Evolutionary conservation across 2,329 filamentous ascomycete genomes (phyloP).

Genomic region (Emmonsia crescens): DNA sequence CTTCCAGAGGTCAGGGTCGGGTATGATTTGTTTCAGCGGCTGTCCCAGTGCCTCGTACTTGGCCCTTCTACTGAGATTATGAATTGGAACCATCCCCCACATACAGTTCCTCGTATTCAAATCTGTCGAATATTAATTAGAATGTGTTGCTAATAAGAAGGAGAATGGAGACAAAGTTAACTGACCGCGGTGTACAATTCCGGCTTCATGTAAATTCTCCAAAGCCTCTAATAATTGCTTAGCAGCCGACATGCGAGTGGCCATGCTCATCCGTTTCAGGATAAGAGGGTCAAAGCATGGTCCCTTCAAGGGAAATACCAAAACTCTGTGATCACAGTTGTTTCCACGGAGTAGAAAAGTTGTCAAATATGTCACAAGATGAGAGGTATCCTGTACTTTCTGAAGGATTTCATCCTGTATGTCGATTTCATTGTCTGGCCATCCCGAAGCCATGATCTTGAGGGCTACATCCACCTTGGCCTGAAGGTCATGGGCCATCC

Average conservation of each 20-base stretch:
- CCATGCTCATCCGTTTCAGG: not conserved
- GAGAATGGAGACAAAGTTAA: not conserved
- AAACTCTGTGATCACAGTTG: conserved; percentile 11
- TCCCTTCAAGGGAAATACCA: not conserved
- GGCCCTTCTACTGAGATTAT: conserved; percentile 15
- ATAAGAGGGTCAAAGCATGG: not conserved
- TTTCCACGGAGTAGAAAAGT: conserved; percentile 15
- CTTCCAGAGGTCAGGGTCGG: conserved; percentile 17
- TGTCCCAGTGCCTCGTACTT: conserved; percentile 21
- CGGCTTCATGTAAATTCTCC: not conserved
- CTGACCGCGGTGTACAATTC: conserved; percentile 2
- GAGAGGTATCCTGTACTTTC: conserved; percentile 14
- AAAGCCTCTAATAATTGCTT: conserved; percentile 3
- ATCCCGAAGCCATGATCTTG: conserved; percentile 16
- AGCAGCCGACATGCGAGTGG: conserved; percentile 6
- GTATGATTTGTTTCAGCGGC: conserved; percentile 19
- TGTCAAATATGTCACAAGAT: conserved; percentile 14
- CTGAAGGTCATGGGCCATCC: conserved; percentile 18
- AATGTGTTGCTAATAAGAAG: not conserved
- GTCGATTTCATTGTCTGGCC: conserved; percentile 12
- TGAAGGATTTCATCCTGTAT: conserved; percentile 17
- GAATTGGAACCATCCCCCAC: conserved; percentile 19
- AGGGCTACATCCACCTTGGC: conserved; percentile 17
- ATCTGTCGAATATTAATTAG: conserved; percentile 5
- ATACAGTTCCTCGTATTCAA: conserved; percentile 21